These are phyloP conservation scores for Epithemia pelagica DNA, from an alignment of 108 stramenopile genomes.

Conservation along the genomic window DNA sequence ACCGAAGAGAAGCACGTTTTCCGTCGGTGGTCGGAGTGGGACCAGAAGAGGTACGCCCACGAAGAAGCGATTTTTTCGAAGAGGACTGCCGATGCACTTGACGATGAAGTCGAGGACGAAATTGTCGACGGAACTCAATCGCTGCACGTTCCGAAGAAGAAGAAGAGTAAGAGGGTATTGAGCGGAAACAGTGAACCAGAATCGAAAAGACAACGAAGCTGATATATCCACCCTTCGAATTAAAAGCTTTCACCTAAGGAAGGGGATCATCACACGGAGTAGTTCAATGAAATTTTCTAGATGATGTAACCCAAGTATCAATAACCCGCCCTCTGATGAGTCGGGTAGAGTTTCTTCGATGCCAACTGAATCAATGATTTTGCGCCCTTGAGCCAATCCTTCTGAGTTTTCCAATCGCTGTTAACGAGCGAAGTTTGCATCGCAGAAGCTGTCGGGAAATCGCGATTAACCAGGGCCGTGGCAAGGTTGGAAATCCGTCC, in stretches of 20 bases:
- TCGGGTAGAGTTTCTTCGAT: constrained; percentile 44
- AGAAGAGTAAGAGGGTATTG: constrained; percentile 6
- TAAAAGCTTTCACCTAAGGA: too few relatives aligned
- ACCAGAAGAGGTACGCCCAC: constrained; percentile 55
- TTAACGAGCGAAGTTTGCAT: constrained; percentile 73
- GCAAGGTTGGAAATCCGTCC: constrained; percentile 43
- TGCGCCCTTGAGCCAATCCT: constrained; percentile 95
- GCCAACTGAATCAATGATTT: constrained; percentile 85
- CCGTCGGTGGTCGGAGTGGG: constrained; percentile 77
- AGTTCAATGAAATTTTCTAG: too few relatives aligned
- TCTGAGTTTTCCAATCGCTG: constrained; percentile 84
- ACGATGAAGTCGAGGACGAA: not conserved
- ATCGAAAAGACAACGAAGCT: not conserved
- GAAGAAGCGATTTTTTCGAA: constrained; percentile 36
- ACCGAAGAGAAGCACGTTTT: constrained; percentile 62
- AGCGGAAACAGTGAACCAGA: not conserved
- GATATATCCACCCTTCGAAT: too few relatives aligned
- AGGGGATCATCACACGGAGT: too few relatives aligned
- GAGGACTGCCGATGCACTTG: not conserved
- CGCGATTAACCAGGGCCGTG: constrained; percentile 38
- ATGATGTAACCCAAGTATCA: too few relatives aligned
- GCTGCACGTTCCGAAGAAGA: constrained; percentile 18
- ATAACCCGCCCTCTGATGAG: too few relatives aligned
- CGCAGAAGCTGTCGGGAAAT: constrained; percentile 54
- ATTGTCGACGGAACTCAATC: constrained; percentile 1